These are phyloP conservation scores for Ogataea hybrid DNA, from an alignment of 1,139 yeast genomes.

Conservation along the genomic window DNA sequence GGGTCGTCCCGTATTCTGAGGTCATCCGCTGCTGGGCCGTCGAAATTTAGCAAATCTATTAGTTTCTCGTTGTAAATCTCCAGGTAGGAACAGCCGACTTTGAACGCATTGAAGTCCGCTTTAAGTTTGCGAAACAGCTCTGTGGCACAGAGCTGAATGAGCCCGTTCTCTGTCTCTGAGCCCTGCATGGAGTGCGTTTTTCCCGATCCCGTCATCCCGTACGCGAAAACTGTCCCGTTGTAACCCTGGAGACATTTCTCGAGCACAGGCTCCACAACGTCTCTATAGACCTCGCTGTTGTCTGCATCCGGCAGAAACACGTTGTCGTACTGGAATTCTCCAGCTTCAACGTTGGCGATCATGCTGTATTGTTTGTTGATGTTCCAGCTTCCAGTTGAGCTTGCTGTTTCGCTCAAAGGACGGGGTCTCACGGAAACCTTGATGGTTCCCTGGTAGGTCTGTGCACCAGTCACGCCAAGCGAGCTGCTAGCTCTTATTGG, in stretches of 20 bases:
- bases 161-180: constrained; percentile 62
- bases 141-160: constrained; percentile 70
- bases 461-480: constrained; percentile 13
- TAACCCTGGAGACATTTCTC: constrained; percentile 71
- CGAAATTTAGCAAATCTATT: constrained; percentile 58
- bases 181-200: constrained; percentile 94
- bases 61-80: constrained; percentile 91
- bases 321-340: constrained; percentile 69
- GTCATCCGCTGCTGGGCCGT: constrained; percentile 38
- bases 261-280: constrained; percentile 61
- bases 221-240: constrained; percentile 89
- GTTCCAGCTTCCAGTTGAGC: constrained; percentile 41
- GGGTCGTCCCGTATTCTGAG: constrained; percentile 76
- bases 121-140: constrained; percentile 59
- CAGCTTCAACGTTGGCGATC: constrained; percentile 50
- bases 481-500: constrained; percentile 25
- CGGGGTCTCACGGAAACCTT: constrained; percentile 54
- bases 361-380: constrained; percentile 39
- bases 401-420: constrained; percentile 35
- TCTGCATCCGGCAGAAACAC: constrained; percentile 56
- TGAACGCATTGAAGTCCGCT: constrained; percentile 31
- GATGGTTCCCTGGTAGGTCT: constrained; percentile 45
- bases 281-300: constrained; percentile 61
- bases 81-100: constrained; percentile 65
- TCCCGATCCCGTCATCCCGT: constrained; percentile 96